Evolutionary conservation across 495 filamentous ascomycete species (phyloP).

Genomic region (Penicillium verhagenii): DNA sequence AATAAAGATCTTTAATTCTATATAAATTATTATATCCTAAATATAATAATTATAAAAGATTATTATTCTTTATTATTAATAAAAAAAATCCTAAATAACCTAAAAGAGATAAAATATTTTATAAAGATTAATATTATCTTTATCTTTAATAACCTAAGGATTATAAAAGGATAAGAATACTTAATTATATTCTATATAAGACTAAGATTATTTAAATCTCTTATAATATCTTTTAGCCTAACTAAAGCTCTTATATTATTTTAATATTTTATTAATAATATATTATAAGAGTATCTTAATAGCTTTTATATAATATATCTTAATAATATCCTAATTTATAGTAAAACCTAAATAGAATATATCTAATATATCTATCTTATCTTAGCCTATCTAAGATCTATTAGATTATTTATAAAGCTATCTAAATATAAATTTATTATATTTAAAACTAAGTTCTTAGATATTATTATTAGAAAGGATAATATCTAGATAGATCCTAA

Average conservation of each 20-base stretch:
- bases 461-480: not conserved
- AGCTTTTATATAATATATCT: not conserved
- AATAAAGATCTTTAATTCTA: not conserved
- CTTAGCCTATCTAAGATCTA: not conserved
- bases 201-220: not conserved
- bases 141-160: not conserved
- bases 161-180: no score
- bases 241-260: not conserved
- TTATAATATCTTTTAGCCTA: not conserved
- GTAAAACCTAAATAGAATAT: not conserved
- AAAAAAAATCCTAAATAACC: not conserved
- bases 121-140: conserved; percentile 1
- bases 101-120: not conserved
- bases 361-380: not conserved
- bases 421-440: not conserved
- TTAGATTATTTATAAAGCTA: not conserved
- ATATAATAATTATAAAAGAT: not conserved
- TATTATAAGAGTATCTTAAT: not conserved
- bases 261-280: not conserved
- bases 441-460: not conserved
- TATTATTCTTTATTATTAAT: not conserved
- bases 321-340: not conserved
- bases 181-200: not conserved
- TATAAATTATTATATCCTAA: not conserved
- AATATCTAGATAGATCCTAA: not conserved